phyloP scores from a whole-genome alignment of 2,329 filamentous ascomycete species.

The Teratosphaeria pseudoeucalypti region DNA sequence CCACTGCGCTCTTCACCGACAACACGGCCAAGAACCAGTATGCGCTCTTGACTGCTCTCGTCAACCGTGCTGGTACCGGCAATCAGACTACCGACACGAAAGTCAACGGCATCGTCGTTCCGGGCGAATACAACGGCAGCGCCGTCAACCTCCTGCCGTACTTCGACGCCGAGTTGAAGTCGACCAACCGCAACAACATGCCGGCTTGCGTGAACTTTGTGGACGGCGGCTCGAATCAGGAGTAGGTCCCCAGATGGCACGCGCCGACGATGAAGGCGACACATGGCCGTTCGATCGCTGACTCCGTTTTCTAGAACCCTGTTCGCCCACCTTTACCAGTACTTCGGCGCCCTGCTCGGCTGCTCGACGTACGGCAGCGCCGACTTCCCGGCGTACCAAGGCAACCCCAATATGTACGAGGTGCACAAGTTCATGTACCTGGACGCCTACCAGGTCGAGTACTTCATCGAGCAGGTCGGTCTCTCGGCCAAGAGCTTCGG shows the following conservation, averaged over 20 bases:
- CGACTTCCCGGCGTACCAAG: slow-evolving; percentile 42
- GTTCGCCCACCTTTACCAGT: slow-evolving; percentile 52
- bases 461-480: slow-evolving; percentile 51
- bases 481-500: slow-evolving; percentile 49
- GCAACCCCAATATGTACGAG: slow-evolving; percentile 39
- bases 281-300: background rate
- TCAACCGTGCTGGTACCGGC: slow-evolving; percentile 56
- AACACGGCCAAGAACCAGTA: slow-evolving; percentile 51
- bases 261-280: background rate
- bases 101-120: slow-evolving; percentile 47
- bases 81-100: slow-evolving; percentile 41
- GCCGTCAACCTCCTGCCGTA: slow-evolving; percentile 50
- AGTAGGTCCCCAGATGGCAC: background rate
- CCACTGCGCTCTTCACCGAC: slow-evolving; percentile 46
- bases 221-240: slow-evolving; percentile 43
- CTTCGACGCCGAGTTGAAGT: slow-evolving; percentile 46
- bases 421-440: slow-evolving; percentile 51
- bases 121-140: slow-evolving; percentile 39
- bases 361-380: slow-evolving; percentile 42
- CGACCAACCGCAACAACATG: slow-evolving; percentile 42
- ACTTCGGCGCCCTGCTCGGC: slow-evolving; percentile 49
- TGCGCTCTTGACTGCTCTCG: slow-evolving; percentile 45
- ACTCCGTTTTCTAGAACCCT: slow-evolving; percentile 34
- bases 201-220: slow-evolving; percentile 49
- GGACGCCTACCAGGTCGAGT: slow-evolving; percentile 40